Evolutionary conservation across 768 basidiomycete genomes (phyloP).

Genomic region (Kwoniella sp.): DNA sequence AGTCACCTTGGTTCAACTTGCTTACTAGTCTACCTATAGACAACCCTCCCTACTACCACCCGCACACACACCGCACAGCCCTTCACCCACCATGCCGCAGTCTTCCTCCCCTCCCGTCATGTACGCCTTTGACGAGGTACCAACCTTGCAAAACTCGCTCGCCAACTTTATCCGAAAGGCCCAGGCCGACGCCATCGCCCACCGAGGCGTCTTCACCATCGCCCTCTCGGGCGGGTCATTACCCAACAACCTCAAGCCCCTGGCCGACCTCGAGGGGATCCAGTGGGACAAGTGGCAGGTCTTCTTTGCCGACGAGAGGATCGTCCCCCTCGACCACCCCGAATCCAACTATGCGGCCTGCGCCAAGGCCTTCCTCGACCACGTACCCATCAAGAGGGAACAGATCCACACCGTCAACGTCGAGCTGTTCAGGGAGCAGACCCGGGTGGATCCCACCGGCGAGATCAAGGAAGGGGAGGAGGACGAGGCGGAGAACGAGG

Average conservation of each 20-base stretch:
- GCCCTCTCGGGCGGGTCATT: conserved; percentile 92
- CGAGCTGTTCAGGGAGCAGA: conserved; percentile 55
- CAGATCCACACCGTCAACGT: conserved; percentile 83
- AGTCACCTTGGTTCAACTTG: neutral
- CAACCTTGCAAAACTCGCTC: conserved; percentile 62
- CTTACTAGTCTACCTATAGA: neutral
- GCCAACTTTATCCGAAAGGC: conserved; percentile 78
- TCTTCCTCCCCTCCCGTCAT: conserved; percentile 63
- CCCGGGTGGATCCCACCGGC: conserved; percentile 32
- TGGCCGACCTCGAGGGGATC: conserved; percentile 61
- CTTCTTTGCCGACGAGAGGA: conserved; percentile 94
- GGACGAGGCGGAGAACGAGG: conserved; percentile 38
- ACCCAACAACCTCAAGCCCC: conserved; percentile 67
- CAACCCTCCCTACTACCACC: neutral
- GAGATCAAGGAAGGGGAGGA: conserved; percentile 31
- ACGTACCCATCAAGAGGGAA: conserved; percentile 68
- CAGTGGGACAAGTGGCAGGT: conserved; percentile 98
- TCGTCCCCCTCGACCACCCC: conserved; percentile 83
- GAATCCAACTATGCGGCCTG: conserved; percentile 89
- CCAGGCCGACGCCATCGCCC: conserved; percentile 82
- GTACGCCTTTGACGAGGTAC: conserved; percentile 61
- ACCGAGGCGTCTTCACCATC: conserved; percentile 83
- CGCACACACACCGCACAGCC: neutral
- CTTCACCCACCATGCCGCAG: conserved; percentile 36
- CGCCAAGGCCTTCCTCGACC: conserved; percentile 67